Conservation (phyloP, 305 asterid genomes). For the Rubia balearica region DNA sequence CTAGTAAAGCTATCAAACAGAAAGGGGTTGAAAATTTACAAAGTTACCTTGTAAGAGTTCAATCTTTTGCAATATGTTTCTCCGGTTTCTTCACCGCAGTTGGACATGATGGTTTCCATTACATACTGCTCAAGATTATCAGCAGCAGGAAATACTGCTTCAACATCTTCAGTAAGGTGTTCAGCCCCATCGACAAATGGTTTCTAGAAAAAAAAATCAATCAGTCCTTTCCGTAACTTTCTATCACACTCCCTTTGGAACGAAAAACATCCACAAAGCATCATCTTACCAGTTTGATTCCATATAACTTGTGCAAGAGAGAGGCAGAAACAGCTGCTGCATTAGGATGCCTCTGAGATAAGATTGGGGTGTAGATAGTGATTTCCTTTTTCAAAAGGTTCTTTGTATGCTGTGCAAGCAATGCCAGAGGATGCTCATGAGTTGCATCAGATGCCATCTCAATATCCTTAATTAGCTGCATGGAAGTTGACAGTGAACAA, state of each 20-base stretch:
- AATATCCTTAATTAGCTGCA: conserved; percentile 78
- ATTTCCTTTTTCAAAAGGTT: conserved; percentile 54
- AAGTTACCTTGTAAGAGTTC: conserved; percentile 65
- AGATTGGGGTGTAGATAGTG: conserved; percentile 61
- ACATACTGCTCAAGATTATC: conserved; percentile 76
- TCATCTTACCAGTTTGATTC: conserved; percentile 70
- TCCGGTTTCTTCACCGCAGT: conserved; percentile 75
- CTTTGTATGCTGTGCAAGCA: conserved; percentile 78
- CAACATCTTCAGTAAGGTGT: conserved; percentile 93
- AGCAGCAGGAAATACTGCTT: conserved; percentile 90
- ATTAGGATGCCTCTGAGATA: conserved; percentile 62
- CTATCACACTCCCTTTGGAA: not conserved
- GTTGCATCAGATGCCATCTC: conserved; percentile 66
- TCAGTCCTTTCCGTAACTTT: conserved; percentile 7
- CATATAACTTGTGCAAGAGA: conserved; percentile 86
- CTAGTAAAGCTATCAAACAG: not conserved
- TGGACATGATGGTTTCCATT: conserved; percentile 51
- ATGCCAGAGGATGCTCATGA: conserved; percentile 76
- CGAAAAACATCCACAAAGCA: not conserved
- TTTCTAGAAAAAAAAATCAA: conserved; percentile 42
- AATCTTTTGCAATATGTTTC: conserved; percentile 66
- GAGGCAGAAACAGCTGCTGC: conserved; percentile 84
- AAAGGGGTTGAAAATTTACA: conserved; percentile 10
- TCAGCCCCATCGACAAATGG: conserved; percentile 82
- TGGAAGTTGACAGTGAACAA: conserved; percentile 1